These are phyloP conservation scores for Cylindrotheca closterium DNA, from an alignment of 108 stramenopile genomes.

Conservation along the genomic window DNA sequence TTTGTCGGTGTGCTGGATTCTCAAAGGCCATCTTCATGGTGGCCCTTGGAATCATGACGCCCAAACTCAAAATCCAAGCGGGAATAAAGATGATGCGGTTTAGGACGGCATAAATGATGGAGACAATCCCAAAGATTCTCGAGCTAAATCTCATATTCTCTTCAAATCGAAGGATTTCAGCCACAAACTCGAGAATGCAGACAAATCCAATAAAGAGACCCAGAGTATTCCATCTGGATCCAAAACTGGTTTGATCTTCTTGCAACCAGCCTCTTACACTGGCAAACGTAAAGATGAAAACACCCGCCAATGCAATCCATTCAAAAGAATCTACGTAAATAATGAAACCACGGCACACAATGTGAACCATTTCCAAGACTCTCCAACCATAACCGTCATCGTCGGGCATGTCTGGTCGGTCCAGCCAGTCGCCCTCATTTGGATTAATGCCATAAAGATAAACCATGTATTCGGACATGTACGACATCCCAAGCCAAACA, in stretches of 20 bases:
- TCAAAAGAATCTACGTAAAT: conserved; percentile 35
- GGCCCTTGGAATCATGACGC: conserved; percentile 21
- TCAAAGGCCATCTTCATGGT: neutral
- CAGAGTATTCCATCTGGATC: conserved; percentile 28
- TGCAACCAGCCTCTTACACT: conserved; percentile 18
- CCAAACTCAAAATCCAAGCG: conserved; percentile 25
- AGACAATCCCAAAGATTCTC: conserved; percentile 1
- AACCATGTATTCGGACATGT: conserved; percentile 38
- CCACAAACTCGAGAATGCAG: conserved; percentile 13
- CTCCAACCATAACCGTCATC: conserved; percentile 71
- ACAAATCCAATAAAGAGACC: conserved; percentile 27
- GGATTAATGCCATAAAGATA: conserved; percentile 52
- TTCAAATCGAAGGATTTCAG: conserved; percentile 21
- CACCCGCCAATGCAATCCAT: conserved; percentile 20
- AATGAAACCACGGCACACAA: conserved; percentile 23
- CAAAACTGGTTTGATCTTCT: conserved; percentile 21
- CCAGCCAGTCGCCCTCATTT: conserved; percentile 40
- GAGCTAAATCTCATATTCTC: conserved; percentile 4
- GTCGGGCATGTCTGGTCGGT: neutral
- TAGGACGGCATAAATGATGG: conserved; percentile 23
- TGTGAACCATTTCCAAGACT: conserved; percentile 56
- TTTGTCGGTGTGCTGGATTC: neutral
- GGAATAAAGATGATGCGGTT: conserved; percentile 31
- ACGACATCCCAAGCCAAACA: conserved; percentile 47
- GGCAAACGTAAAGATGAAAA: conserved; percentile 18